These are phyloP conservation scores for Obelidium mucronatum DNA, from an alignment of 192 early-diverging fungal genomes.

Conservation along the genomic window DNA sequence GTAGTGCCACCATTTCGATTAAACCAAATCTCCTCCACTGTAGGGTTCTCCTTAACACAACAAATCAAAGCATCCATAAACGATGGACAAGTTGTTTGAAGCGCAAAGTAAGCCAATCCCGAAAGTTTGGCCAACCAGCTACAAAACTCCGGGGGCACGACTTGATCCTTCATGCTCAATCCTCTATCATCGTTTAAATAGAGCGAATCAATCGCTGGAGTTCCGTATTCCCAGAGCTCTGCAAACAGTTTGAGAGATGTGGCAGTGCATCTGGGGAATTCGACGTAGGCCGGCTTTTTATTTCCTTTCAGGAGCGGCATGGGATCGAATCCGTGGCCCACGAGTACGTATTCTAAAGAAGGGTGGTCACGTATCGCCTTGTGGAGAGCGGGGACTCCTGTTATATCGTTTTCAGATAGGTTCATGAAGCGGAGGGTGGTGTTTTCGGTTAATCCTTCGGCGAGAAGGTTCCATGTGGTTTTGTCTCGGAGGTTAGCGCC, in stretches of 20 bases:
- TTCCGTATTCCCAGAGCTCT: slow-evolving; percentile 1
- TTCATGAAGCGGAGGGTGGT: background rate
- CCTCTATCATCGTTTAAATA: background rate
- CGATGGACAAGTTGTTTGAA: background rate
- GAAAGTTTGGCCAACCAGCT: background rate
- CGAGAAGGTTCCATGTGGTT: background rate
- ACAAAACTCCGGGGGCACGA: background rate
- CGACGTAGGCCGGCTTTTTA: too few species aligned
- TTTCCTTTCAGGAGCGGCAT: background rate
- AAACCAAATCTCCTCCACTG: background rate
- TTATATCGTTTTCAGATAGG: slow-evolving; percentile 17
- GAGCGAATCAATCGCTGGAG: background rate
- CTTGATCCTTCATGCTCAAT: background rate
- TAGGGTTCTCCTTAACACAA: background rate
- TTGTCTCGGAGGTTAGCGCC: background rate
- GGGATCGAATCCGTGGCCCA: background rate
- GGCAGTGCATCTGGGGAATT: background rate
- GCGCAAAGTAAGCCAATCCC: background rate
- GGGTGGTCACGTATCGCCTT: background rate
- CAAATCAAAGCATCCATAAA: background rate
- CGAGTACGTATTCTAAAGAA: background rate
- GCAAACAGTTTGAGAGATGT: background rate
- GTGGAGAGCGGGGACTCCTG: background rate
- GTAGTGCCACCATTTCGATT: background rate
- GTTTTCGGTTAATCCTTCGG: slow-evolving; percentile 1